Conservation (phyloP, 352 stramenopile species). For the Globisporangium megalacanthum region DNA sequence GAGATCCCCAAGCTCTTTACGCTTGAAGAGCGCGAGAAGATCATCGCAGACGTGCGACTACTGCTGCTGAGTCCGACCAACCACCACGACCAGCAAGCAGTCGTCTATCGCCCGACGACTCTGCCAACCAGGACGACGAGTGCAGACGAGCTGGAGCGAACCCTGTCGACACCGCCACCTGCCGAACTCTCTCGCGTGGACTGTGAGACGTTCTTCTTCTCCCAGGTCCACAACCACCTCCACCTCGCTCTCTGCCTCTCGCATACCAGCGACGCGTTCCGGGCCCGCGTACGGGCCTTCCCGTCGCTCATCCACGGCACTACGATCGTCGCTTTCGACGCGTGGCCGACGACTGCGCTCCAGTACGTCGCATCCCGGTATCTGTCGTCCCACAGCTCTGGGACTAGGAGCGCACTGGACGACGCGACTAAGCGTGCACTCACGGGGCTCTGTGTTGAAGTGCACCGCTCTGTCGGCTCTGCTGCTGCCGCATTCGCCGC, state of each 20-base stretch:
- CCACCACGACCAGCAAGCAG: conserved; percentile 1
- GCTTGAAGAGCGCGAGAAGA: conserved; percentile 78
- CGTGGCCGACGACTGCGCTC: conserved; percentile 86
- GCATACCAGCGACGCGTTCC: conserved; percentile 77
- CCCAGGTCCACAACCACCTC: conserved; percentile 72
- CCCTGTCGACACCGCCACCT: neutral
- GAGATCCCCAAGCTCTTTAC: conserved; percentile 86
- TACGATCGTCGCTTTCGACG: conserved; percentile 92
- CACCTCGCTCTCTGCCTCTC: conserved; percentile 92
- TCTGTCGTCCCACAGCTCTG: conserved; percentile 13
- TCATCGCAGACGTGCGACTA: conserved; percentile 52
- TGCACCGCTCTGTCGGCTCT: conserved; percentile 32
- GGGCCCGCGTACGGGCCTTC: conserved; percentile 85
- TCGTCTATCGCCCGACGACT: neutral
- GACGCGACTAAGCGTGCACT: conserved; percentile 22
- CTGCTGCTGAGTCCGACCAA: conserved; percentile 20
- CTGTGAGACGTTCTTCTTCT: conserved; percentile 81
- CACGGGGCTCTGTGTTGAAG: conserved; percentile 42
- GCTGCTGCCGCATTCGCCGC: conserved; percentile 28
- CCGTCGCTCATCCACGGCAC: conserved; percentile 92
- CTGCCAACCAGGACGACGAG: conserved; percentile 1
- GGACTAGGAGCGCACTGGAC: neutral
- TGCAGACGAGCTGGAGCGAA: neutral
- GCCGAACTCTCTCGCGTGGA: conserved; percentile 46
- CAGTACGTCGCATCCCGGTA: conserved; percentile 76